Conservation (phyloP, 306 rosid species). For the Castanospermum australe region DNA sequence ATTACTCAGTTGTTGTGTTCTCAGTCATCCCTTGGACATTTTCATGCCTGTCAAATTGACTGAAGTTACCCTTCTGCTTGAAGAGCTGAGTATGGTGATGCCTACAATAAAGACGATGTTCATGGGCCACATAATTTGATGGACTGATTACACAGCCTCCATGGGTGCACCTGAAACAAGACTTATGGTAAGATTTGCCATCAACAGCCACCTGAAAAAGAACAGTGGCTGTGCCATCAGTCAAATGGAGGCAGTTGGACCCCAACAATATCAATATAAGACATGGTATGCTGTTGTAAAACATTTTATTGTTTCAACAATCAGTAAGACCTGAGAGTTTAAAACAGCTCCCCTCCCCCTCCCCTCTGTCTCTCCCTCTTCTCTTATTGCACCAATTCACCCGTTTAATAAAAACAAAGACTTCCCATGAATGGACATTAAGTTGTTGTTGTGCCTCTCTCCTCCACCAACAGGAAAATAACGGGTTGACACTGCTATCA, state of each 20-base stretch:
- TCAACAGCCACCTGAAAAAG: slow-evolving; percentile 76
- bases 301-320: slow-evolving; percentile 7
- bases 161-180: slow-evolving; percentile 84
- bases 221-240: neutral
- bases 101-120: slow-evolving; percentile 82
- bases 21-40: slow-evolving; percentile 37
- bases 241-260: neutral
- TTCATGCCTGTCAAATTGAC: slow-evolving; percentile 65
- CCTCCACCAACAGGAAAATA: neutral
- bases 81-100: slow-evolving; percentile 93
- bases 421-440: neutral
- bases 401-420: neutral
- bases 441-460: neutral
- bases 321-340: neutral
- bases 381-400: neutral
- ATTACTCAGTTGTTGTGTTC: slow-evolving; percentile 37
- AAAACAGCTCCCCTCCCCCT: neutral
- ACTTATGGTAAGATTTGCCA: slow-evolving; percentile 75
- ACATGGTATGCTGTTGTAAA: neutral
- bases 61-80: slow-evolving; percentile 90
- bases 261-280: neutral
- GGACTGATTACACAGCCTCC: slow-evolving; percentile 93
- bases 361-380: slow-evolving; percentile 4
- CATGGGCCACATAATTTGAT: slow-evolving; percentile 89
- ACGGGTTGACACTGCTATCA: neutral